Percentiles rank a stretch among this genome's conserved stretches.
phyloP scores from a whole-genome alignment of 345 rosid species.

The Odontarrhena argentea region DNA sequence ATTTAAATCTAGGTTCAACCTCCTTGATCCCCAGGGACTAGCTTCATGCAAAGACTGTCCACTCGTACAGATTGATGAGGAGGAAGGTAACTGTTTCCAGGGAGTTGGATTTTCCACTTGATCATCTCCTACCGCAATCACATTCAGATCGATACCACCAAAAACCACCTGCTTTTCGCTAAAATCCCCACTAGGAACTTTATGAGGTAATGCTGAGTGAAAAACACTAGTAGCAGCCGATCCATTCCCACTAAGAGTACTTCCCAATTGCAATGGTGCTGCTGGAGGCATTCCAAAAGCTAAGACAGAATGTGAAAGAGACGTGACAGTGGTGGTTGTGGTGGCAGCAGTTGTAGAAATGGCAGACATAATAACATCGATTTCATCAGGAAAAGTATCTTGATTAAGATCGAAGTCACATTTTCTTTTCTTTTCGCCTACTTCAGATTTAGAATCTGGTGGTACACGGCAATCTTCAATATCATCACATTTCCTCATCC shows the following conservation, averaged over 20 bases:
- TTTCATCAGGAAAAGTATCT: conserved; percentile 75
- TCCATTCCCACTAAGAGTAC: conserved; percentile 74
- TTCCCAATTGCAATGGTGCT: conserved; percentile 68
- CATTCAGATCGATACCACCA: conserved; percentile 84
- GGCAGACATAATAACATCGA: conserved; percentile 52
- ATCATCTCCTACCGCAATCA: conserved; percentile 75
- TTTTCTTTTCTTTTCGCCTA: conserved; percentile 54
- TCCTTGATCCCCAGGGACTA: conserved; percentile 60
- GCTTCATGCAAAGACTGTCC: conserved; percentile 68
- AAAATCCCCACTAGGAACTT: conserved; percentile 51
- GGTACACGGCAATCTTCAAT: conserved; percentile 61
- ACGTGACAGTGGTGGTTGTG: conserved; percentile 47
- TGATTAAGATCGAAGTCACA: conserved; percentile 84
- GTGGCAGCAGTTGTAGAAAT: conserved; percentile 53
- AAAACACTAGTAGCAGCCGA: conserved; percentile 77
- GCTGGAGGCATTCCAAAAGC: conserved; percentile 63
- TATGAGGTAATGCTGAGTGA: conserved; percentile 66
- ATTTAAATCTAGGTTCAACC: conserved; percentile 80
- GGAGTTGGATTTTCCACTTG: conserved; percentile 49
- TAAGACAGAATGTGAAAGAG: conserved; percentile 54
- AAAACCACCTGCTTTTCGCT: conserved; percentile 50
- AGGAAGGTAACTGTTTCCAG: conserved; percentile 54
- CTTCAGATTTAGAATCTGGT: conserved; percentile 54
- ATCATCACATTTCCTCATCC: conserved; percentile 47
- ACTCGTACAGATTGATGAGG: conserved; percentile 53